Percentiles rank a stretch among this genome's conserved stretches.
phyloP scores from a whole-genome alignment of 169 alveolate species.

The Pseudocohnilembus persalinus region DNA sequence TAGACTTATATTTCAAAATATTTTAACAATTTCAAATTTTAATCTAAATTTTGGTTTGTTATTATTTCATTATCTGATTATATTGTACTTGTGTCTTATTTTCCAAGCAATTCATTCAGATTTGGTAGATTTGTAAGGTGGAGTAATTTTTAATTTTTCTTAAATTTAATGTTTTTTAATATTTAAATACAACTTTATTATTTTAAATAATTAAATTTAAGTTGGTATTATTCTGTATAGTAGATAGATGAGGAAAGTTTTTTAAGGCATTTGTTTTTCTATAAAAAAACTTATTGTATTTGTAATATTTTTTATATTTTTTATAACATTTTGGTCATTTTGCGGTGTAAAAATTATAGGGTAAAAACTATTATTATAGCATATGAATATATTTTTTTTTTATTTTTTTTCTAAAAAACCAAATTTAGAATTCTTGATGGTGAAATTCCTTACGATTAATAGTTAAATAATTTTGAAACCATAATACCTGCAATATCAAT shows the following conservation, averaged over 20 bases:
- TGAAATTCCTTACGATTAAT: not conserved
- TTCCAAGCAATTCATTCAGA: not conserved
- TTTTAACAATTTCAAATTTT: too few species aligned
- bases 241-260: not conserved
- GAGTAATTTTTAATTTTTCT: not conserved
- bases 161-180: too few species aligned
- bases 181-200: too few species aligned
- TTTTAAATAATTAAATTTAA: too few species aligned
- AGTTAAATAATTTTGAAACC: not conserved
- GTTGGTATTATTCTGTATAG: not conserved
- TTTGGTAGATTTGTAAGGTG: not conserved
- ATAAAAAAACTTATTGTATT: not conserved
- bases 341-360: constrained; percentile 12
- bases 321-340: not conserved
- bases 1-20: not conserved
- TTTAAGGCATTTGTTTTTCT: not conserved
- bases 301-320: not conserved
- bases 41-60: not conserved
- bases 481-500: not conserved
- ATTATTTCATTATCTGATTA: not conserved
- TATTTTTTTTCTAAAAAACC: too few species aligned
- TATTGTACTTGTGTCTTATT: not conserved
- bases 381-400: too few species aligned
- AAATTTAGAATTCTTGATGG: not conserved
- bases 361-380: not conserved